Evolutionary conservation across 441 rosid genomes (phyloP), one percentile per base, ranked within the genome.

Genomic region (Rhodomyrtus psidioides): DNA sequence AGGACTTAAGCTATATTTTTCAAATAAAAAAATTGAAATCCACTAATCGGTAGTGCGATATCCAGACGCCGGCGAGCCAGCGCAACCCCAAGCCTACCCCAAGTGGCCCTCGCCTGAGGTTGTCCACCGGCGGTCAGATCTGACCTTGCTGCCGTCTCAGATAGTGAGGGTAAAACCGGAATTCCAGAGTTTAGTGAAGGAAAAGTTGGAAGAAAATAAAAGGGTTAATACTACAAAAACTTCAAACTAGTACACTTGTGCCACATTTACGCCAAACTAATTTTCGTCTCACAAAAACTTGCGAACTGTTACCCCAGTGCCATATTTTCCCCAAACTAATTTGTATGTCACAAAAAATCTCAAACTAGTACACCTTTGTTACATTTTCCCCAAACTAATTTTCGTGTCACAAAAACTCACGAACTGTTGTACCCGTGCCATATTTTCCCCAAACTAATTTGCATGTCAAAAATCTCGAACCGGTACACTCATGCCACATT

Each of bases 61-160:
- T 34, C 76, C 76, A 65, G 12, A 65, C 0, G 14, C 76, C 12
- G 46, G 46, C 46, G 12, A 62, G 44, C 4, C 75, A 62, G 24
- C 13, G 5, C 0, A 24, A 10, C 75, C 44, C 44, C 44, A 17
- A 62, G 24, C 44, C 2, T 24, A 62, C 30, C 4, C 4, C 44
- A 30, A 13, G 75, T 6, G 6, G 75, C 75, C 75, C 75, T 9
- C 2, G 13, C 75, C 24, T 62, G 23, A 30, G 75, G 6, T 62
- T 62, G 42, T 44, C 2, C 0, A 0, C 7, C 0, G 14, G 46
- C 14, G 0, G 46, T 34, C 46, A 34, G 76, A 65, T 65, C 42
- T 34, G 46, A 65, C 46, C 76, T 5, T 0, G 26, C 23, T 34
- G 46, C 10, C 76, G 30, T 30, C 14, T 65, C 17, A 21, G 19